A percentile compares a stretch with the other conserved stretches of the same genome.
Evolutionary conservation across 345 rosid species (phyloP).

Genomic region (Excoecaria cochinchinensis): DNA sequence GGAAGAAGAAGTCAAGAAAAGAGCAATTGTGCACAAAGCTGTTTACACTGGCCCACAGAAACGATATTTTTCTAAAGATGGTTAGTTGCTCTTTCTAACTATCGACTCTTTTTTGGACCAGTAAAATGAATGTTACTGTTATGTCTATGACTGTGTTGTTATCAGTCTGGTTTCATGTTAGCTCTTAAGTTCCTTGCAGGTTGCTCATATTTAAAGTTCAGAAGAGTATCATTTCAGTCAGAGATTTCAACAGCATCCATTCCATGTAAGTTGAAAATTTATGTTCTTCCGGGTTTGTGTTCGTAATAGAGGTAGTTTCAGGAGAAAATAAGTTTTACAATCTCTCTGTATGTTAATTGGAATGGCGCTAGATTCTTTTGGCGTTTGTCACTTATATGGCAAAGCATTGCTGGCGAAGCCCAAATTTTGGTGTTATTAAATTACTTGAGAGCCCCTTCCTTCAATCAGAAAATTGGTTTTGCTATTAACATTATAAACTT

Average conservation of each 20-base stretch:
- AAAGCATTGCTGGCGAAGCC: neutral
- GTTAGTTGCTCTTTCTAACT: slow-evolving; percentile 35
- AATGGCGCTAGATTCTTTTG: neutral
- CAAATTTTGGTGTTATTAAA: slow-evolving; percentile 8
- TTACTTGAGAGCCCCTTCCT: neutral
- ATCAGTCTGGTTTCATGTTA: slow-evolving; percentile 13
- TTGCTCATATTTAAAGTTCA: slow-evolving; percentile 66
- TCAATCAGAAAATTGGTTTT: neutral
- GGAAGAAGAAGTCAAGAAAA: slow-evolving; percentile 97
- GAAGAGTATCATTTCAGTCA: slow-evolving; percentile 72
- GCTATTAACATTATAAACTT: neutral
- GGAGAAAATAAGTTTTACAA: neutral
- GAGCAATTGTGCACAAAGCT: slow-evolving; percentile 87
- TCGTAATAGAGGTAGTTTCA: neutral
- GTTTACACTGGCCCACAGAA: slow-evolving; percentile 83
- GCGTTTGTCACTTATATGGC: slow-evolving; percentile 2
- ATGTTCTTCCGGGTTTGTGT: neutral
- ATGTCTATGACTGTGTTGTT: neutral
- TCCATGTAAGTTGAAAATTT: slow-evolving; percentile 55
- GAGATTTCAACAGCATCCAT: slow-evolving; percentile 46
- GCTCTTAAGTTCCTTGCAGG: slow-evolving; percentile 43
- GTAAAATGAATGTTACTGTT: neutral
- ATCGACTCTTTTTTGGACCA: neutral
- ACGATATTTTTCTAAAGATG: slow-evolving; percentile 74
- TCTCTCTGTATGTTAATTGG: neutral